A percentile compares a stretch with the other conserved stretches of the same genome.
These are phyloP conservation scores for Kalanchoe fedtschenkoi DNA, from an alignment of 164 flowering plant species.

Conservation along the genomic window DNA sequence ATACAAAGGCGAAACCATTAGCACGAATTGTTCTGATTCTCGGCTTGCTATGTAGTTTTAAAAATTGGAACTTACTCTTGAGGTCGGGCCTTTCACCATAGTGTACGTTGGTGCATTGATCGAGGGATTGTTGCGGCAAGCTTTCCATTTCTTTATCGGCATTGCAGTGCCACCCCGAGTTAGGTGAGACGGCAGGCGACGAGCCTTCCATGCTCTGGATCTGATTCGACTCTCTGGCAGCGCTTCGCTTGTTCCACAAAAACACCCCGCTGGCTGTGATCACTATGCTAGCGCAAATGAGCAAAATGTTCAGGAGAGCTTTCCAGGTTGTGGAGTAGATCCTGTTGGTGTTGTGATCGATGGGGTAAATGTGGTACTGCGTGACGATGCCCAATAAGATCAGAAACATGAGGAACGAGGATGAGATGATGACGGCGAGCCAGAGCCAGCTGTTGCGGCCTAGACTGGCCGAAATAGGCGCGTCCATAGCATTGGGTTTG, in stretches of 20 bases:
- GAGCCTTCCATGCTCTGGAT: constrained; percentile 17
- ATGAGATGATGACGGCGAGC: constrained; percentile 53
- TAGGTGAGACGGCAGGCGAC: constrained; percentile 21
- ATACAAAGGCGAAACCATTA: not conserved
- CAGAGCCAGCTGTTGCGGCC: constrained; percentile 77
- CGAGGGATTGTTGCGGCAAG: constrained; percentile 43
- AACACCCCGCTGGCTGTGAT: constrained; percentile 21
- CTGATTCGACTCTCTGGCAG: constrained; percentile 15
- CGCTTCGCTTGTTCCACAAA: constrained; percentile 19
- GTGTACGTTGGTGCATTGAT: constrained; percentile 42
- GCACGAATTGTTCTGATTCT: too few species aligned
- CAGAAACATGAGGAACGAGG: constrained; percentile 53
- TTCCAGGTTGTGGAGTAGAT: constrained; percentile 17
- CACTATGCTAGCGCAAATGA: constrained; percentile 19
- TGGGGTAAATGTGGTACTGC: constrained; percentile 29
- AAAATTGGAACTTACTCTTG: constrained; percentile 29
- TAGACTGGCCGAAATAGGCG: constrained; percentile 41
- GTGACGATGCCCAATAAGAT: constrained; percentile 39
- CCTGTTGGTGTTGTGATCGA: constrained; percentile 12
- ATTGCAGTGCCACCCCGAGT: constrained; percentile 13
- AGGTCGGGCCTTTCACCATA: constrained; percentile 66
- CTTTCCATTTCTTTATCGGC: constrained; percentile 53
- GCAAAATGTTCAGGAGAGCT: constrained; percentile 24
- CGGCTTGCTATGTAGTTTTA: too few species aligned
- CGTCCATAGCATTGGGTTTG: constrained; percentile 43